Base-by-base conservation (phyloP, 2,329 filamentous ascomycete species). In the Trichoderma breve region DNA sequence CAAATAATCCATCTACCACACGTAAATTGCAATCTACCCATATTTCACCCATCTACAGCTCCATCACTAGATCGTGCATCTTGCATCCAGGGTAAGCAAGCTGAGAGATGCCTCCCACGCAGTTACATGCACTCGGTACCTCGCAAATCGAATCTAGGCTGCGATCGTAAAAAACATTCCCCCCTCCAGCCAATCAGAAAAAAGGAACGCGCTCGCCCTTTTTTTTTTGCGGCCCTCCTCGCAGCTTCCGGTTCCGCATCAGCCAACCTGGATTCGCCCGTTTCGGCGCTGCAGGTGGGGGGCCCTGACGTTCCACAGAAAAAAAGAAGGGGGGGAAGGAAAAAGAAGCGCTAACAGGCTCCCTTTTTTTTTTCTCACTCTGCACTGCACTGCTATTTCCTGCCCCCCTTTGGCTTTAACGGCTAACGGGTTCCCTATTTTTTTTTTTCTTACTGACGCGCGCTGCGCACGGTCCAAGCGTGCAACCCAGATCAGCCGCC, bases 401-500 rank as follows among this genome's bases (percentile, higher is more conserved):
- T 36, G 34, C n/a, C 47, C 47, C 43, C 43, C 43, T 12, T 51
- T 51, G 43, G n/a, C 43, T 18, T 18, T n/a, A n/a, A 43, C 39
- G 39, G 7, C 39, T n/a, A 53, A 24, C 47, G 43, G n/a, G 34
- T 30, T 39, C 34, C 34, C 11, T 65, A 39, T 67, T 66, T 64
- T 32, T 55, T 55, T 47, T 12, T 18, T 77, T 55, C 21, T 70
- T 76, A 14, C 58, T 51, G 51, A 72, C 68, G 76, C 68, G 76
- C 76, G 76, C 39, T 70, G 73, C 71, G 74, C 75, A 75, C 73
- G 76, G 73, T 55, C 76, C 74, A 75, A 73, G 69, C 69, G 65
- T 70, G 55, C 64, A 58, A 30, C 63, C 74, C 80, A 83, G 77
- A 83, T 83, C 81, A 83, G 79, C 80, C 80, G 80, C 78, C 77